Evolutionary conservation across 2,329 filamentous ascomycete genomes (phyloP).

Genomic region (Thelonectria blattea): DNA sequence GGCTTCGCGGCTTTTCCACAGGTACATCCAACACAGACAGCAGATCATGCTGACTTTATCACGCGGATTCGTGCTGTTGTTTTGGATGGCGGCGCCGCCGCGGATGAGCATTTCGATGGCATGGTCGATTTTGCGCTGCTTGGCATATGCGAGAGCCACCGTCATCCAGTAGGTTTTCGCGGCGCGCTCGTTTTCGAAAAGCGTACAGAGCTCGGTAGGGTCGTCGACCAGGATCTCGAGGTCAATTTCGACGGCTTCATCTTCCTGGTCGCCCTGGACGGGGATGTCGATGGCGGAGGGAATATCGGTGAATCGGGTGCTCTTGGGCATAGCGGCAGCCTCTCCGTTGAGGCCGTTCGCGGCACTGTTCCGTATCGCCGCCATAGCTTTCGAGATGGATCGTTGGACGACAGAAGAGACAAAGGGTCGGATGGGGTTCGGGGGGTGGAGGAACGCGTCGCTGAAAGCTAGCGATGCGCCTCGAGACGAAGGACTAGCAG

Average conservation of each 20-base stretch:
- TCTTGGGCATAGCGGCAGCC: slow-evolving; percentile 46
- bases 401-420: slow-evolving; percentile 14
- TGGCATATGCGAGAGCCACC: slow-evolving; percentile 95
- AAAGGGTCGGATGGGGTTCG: slow-evolving; percentile 21
- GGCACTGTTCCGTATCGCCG: slow-evolving; percentile 50
- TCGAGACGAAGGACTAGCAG: slow-evolving; percentile 37
- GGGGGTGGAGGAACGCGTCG: slow-evolving; percentile 40
- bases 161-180: slow-evolving; percentile 96
- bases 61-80: slow-evolving; percentile 72
- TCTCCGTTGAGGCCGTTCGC: slow-evolving; percentile 53
- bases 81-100: slow-evolving; percentile 74
- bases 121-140: slow-evolving; percentile 91
- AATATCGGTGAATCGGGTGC: slow-evolving; percentile 69
- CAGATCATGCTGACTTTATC: slow-evolving; percentile 86
- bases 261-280: slow-evolving; percentile 67
- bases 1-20: slow-evolving; percentile 87
- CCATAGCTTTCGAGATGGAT: slow-evolving; percentile 42
- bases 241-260: slow-evolving; percentile 88
- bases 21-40: slow-evolving; percentile 88
- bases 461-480: slow-evolving; percentile 41
- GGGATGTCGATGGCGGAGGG: slow-evolving; percentile 70
- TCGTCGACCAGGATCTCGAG: slow-evolving; percentile 91
- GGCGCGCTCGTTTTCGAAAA: slow-evolving; percentile 92
- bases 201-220: slow-evolving; percentile 90
- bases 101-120: slow-evolving; percentile 76